phyloP scores from a whole-genome alignment of 1,284 basidiomycete species.

The Apiotrichum mycotoxinovorans region DNA sequence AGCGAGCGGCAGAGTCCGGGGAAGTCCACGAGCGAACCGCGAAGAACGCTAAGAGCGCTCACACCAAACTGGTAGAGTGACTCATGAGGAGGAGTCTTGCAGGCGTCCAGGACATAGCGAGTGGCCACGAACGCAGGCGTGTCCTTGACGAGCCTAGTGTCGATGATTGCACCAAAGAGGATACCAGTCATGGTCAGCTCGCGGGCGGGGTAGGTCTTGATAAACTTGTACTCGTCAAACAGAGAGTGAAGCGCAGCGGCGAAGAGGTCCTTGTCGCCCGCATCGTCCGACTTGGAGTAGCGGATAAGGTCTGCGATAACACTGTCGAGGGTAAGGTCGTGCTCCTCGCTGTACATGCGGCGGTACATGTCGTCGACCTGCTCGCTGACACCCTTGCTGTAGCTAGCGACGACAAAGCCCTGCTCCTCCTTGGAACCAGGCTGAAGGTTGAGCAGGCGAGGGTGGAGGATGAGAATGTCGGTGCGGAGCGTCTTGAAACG shows the following conservation, averaged over 20 bases:
- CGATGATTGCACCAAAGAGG: constrained; percentile 94
- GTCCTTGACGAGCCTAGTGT: constrained; percentile 88
- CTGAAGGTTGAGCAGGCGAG: constrained; percentile 91
- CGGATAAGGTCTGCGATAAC: constrained; percentile 83
- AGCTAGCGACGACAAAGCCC: constrained; percentile 83
- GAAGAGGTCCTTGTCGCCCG: constrained; percentile 90
- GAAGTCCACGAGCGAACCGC: constrained; percentile 86
- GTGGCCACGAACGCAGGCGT: constrained; percentile 96
- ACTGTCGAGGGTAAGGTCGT: constrained; percentile 84
- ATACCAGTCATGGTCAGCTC: constrained; percentile 95
- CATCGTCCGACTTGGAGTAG: constrained; percentile 75
- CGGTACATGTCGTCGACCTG: constrained; percentile 96
- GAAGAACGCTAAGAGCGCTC: constrained; percentile 84
- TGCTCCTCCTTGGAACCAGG: constrained; percentile 86
- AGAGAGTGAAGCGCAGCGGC: constrained; percentile 99
- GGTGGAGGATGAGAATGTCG: constrained; percentile 90
- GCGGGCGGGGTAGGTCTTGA: constrained; percentile 91
- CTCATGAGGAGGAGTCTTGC: constrained; percentile 75
- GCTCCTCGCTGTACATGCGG: constrained; percentile 88
- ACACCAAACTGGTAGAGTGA: constrained; percentile 95
- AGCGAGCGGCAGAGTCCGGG: constrained; percentile 87
- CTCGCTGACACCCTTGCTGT: constrained; percentile 80
- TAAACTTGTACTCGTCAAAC: constrained; percentile 99
- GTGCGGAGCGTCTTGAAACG: constrained; percentile 91
- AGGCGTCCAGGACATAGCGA: constrained; percentile 91